A percentile compares a stretch with the other conserved stretches of the same genome.
Evolutionary conservation across 176 grass and related monocot genomes (phyloP).

Genomic region (Juncus effusus): DNA sequence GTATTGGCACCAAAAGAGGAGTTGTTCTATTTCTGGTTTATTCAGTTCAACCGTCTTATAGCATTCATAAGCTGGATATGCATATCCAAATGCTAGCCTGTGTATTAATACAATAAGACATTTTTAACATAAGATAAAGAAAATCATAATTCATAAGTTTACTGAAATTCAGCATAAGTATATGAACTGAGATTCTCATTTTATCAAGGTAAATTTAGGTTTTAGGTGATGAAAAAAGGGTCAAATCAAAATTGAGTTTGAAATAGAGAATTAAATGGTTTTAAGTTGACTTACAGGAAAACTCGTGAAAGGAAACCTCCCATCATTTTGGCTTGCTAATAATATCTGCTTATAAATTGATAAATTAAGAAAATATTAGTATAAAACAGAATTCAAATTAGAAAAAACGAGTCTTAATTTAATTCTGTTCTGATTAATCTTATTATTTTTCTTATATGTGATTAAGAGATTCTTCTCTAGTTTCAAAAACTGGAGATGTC

Average conservation of each 20-base stretch:
- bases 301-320: slow-evolving; percentile 76
- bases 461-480: background rate
- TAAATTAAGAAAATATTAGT: slow-evolving; percentile 2
- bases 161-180: no score
- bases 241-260: no score
- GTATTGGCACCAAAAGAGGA: slow-evolving; percentile 99
- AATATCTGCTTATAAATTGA: slow-evolving; percentile 17
- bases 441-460: no score
- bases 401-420: background rate
- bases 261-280: background rate
- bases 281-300: slow-evolving; percentile 46
- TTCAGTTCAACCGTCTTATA: slow-evolving; percentile 99
- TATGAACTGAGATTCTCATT: no score
- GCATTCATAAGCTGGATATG: slow-evolving; percentile 98
- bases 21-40: slow-evolving; percentile 88
- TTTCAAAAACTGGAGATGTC: slow-evolving; percentile 10
- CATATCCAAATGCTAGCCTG: slow-evolving; percentile 87
- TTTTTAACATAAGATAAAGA: slow-evolving; percentile 15
- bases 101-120: background rate
- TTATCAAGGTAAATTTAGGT: no score
- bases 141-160: background rate
- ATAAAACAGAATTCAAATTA: slow-evolving; percentile 13
- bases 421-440: background rate
- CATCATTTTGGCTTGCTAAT: slow-evolving; percentile 46
- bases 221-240: no score